Base-by-base conservation (phyloP, 192 early-diverging fungal genomes). In the Pecoramyces ruminantium region DNA sequence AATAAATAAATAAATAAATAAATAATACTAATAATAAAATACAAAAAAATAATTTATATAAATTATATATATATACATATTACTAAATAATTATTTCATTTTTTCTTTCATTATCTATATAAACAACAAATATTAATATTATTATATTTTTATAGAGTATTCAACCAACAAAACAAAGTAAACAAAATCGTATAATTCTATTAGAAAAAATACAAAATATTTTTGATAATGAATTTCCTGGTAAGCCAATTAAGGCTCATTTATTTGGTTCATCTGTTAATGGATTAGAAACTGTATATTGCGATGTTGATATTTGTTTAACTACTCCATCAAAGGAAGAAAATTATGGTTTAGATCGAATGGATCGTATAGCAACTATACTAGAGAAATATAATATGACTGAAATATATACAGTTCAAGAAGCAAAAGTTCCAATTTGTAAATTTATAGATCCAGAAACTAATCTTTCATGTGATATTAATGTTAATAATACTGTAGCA, bases 301-400 rank as follows among this genome's bases (percentile, higher is more conserved):
- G 93, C 42, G 97, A 98, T 85, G 94, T 98, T 15, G 97, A 98
- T 85, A 87, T 98, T 28, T 96, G 95, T 83, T 85, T 98, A 79
- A 94, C 92, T n/a, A 97, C 96, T 2, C 85, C 89, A 28, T 94
- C 93, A 90, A 86, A 88, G 29, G 94, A 94, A 82, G 84, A 94
- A 27, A 86, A 89, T 79, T 88, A 93, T 79, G 90, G 87, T 29
- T 81, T 89, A 28, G 80, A 86, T 34, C 87, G 89, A 79, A 86
- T 98, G 80, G 88, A 89, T 82, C 88, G 91, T 78, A 82, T 98
- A 77, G 94, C 92, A 29, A 88, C 87, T 38, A 87, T 86, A 30
- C 89, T 98, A 81, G 86, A 88, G 79, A 94, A 91, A 88, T 85
- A 92, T 92, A 86, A 87, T 30, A 97, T 97, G 93, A 86, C 90